phyloP scores from a whole-genome alignment of 352 stramenopile species.

The Thalassiosira livingstoniorum region DNA sequence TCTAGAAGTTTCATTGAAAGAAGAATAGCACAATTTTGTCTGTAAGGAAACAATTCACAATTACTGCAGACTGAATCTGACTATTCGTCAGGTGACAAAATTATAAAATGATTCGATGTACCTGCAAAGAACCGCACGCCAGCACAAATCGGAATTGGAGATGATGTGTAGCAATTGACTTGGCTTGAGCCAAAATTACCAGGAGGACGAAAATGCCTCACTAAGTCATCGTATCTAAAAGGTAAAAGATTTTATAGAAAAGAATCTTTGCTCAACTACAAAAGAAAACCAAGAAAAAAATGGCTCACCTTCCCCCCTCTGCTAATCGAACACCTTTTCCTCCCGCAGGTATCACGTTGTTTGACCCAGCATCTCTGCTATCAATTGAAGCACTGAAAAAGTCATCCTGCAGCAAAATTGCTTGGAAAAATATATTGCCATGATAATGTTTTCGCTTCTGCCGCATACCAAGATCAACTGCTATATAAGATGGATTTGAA shows the following conservation, averaged over 20 bases:
- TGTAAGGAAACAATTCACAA: no score
- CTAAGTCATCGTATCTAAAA: slow-evolving; percentile 23
- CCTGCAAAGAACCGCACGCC: slow-evolving; percentile 73
- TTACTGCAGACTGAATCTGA: no score
- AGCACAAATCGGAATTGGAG: slow-evolving; percentile 68
- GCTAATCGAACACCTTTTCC: slow-evolving; percentile 69
- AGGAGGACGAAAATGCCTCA: slow-evolving; percentile 68
- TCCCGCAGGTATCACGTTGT: slow-evolving; percentile 15
- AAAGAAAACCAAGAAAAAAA: slow-evolving; percentile 53
- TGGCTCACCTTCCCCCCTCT: slow-evolving; percentile 79
- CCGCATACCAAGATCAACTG: slow-evolving; percentile 76
- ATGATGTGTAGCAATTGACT: slow-evolving; percentile 62
- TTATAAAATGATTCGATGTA: no score
- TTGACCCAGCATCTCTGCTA: slow-evolving; percentile 37
- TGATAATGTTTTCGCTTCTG: slow-evolving; percentile 74
- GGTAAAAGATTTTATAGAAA: slow-evolving; percentile 9
- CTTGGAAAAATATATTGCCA: slow-evolving; percentile 73
- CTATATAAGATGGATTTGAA: slow-evolving; percentile 69
- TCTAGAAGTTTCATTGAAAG: no score
- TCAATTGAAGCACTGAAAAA: slow-evolving; percentile 51
- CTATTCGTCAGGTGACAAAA: no score
- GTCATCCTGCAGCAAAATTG: slow-evolving; percentile 67
- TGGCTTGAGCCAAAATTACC: slow-evolving; percentile 76
- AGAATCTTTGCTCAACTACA: slow-evolving; percentile 3
- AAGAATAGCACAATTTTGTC: no score